Evolutionary conservation across 2,329 filamentous ascomycete species (phyloP).

Genomic region (Alternaria gaisen): DNA sequence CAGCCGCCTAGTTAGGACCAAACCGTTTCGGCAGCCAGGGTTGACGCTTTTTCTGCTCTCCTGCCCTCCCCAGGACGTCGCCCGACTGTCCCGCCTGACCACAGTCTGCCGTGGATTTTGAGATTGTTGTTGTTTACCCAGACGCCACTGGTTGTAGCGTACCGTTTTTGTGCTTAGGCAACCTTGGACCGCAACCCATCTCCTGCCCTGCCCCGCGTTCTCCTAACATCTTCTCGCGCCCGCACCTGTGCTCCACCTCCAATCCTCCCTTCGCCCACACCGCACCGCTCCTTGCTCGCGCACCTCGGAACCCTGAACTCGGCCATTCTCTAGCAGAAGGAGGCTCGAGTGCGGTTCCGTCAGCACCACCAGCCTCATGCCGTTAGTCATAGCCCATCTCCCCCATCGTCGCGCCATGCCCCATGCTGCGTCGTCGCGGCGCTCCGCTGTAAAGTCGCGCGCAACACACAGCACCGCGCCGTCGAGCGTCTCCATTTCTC

Average conservation of each 20-base stretch:
- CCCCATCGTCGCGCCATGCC: conserved; percentile 42
- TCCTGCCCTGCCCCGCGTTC: not conserved
- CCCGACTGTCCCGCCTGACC: not conserved
- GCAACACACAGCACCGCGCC: conserved; percentile 34
- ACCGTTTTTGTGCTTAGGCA: not conserved
- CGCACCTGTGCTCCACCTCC: conserved; percentile 1
- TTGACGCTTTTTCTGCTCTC: not conserved
- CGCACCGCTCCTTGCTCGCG: conserved; percentile 36
- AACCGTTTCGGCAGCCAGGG: not conserved
- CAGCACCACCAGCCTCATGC: conserved; percentile 50
- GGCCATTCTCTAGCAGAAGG: conserved; percentile 52
- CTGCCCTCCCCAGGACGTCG: conserved; percentile 7
- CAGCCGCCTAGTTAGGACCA: not conserved
- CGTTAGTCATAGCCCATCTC: conserved; percentile 53
- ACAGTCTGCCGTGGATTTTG: conserved; percentile 2
- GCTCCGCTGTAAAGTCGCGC: conserved; percentile 34
- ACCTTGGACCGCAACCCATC: not conserved
- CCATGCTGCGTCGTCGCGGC: conserved; percentile 33
- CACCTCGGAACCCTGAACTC: conserved; percentile 41
- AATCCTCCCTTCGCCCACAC: conserved; percentile 10
- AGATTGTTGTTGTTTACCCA: conserved; percentile 17
- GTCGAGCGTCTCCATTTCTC: conserved; percentile 43
- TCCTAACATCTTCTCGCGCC: conserved; percentile 1
- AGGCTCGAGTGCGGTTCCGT: conserved; percentile 47
- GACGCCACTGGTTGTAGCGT: conserved; percentile 9